phyloP scores from a whole-genome alignment of 176 grass and related monocot genomes.

The Paspalum vaginatum region DNA sequence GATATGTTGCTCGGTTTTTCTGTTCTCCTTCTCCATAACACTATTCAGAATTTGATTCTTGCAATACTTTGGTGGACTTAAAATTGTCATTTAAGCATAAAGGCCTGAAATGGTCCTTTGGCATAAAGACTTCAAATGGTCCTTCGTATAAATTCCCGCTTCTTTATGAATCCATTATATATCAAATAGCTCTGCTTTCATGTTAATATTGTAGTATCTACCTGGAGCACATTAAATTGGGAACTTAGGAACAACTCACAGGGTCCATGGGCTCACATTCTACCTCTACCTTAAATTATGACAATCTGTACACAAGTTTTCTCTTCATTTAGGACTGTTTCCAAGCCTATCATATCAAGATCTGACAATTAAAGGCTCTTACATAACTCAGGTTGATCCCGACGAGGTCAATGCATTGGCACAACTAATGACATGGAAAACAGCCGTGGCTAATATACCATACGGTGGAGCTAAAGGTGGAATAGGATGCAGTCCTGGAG shows the following conservation, averaged over 20 bases:
- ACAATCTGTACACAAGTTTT: not conserved
- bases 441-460: slow-evolving; percentile 87
- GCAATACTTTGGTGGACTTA: slow-evolving; percentile 18
- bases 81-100: slow-evolving; percentile 47
- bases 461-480: slow-evolving; percentile 96
- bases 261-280: not conserved
- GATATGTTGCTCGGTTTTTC: slow-evolving; percentile 25
- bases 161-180: not conserved
- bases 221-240: not conserved
- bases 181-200: not conserved
- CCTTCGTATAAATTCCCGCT: slow-evolving; percentile 7
- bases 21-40: slow-evolving; percentile 33
- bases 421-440: slow-evolving; percentile 98
- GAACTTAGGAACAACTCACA: too few relatives aligned
- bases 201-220: not conserved
- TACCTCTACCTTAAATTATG: not conserved
- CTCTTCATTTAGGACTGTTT: not conserved
- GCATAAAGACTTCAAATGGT: slow-evolving; percentile 17
- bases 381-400: slow-evolving; percentile 71
- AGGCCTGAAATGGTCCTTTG: not conserved
- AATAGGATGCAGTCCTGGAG: slow-evolving; percentile 86
- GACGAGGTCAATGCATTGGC: slow-evolving; percentile 97
- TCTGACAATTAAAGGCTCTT: slow-evolving; percentile 14
- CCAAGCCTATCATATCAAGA: not conserved
- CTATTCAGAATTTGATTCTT: slow-evolving; percentile 42